Conservation (phyloP, 2,329 filamentous ascomycete species). For the Diplodia scrobiculata region DNA sequence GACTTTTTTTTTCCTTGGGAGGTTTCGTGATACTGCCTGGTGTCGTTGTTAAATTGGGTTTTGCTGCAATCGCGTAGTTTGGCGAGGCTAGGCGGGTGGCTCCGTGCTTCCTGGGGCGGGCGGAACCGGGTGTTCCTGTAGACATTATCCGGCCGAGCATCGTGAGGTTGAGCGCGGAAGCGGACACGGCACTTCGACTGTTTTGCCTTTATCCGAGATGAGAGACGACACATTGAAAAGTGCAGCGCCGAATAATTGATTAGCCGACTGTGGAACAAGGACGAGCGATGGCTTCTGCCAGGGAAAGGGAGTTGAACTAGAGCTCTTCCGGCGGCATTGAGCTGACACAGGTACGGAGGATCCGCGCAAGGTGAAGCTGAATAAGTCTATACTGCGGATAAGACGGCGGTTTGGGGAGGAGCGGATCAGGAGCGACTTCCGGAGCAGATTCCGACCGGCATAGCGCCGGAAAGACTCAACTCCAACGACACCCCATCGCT, state of each 20-base stretch:
- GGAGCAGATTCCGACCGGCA: neutral
- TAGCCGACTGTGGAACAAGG: neutral
- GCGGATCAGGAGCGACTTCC: neutral
- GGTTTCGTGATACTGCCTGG: neutral
- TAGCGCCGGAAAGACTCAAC: neutral
- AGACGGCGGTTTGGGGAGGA: neutral
- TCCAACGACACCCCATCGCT: neutral
- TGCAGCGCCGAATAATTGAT: neutral
- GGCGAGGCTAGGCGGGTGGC: neutral
- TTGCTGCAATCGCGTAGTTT: neutral
- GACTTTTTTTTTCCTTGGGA: no score
- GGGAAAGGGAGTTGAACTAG: neutral
- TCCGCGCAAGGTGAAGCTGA: no score
- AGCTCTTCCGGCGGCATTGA: neutral
- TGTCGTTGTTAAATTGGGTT: neutral
- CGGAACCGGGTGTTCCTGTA: constrained; percentile 8
- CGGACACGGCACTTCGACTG: neutral
- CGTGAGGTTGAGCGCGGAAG: neutral
- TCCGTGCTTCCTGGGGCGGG: constrained; percentile 3
- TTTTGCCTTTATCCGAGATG: constrained; percentile 1
- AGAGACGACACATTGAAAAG: neutral
- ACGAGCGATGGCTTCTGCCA: neutral
- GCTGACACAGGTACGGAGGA: no score
- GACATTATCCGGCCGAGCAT: constrained; percentile 10
- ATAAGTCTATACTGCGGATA: neutral